Conservation (phyloP, 306 rosid species). For the Medicago arabica region DNA sequence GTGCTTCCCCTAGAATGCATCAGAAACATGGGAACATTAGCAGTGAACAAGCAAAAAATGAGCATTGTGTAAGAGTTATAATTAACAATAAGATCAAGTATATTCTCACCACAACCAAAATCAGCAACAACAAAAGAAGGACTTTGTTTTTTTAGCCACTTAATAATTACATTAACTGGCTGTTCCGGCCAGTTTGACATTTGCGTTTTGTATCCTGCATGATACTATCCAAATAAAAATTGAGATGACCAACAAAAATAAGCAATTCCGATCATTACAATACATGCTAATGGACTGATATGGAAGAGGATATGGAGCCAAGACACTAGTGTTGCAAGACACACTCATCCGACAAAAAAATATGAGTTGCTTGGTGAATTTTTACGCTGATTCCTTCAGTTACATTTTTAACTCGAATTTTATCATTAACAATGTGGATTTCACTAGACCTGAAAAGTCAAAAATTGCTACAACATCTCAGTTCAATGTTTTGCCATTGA, state of each 20-base stretch:
- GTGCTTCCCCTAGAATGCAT: slow-evolving; percentile 83
- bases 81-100: not conserved
- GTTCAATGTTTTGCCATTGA: slow-evolving; percentile 10
- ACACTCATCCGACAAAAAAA: not conserved
- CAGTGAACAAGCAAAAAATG: slow-evolving; percentile 16
- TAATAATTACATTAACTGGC: slow-evolving; percentile 79
- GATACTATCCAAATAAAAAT: slow-evolving; percentile 75
- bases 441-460: not conserved
- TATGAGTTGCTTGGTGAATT: not conserved
- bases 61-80: not conserved
- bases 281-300: not conserved
- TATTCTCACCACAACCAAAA: slow-evolving; percentile 92
- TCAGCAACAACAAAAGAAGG: slow-evolving; percentile 85
- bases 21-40: slow-evolving; percentile 31
- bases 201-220: slow-evolving; percentile 90
- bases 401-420: not conserved
- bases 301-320: not conserved
- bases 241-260: slow-evolving; percentile 37
- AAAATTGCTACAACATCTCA: slow-evolving; percentile 1
- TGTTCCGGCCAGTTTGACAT: slow-evolving; percentile 95
- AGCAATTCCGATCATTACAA: slow-evolving; percentile 8
- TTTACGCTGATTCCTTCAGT: not conserved
- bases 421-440: not conserved
- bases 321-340: slow-evolving; percentile 10
- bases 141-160: slow-evolving; percentile 76